Base-by-base conservation (phyloP, 805 yeast genomes). In the Myxozyma nipponensis region DNA sequence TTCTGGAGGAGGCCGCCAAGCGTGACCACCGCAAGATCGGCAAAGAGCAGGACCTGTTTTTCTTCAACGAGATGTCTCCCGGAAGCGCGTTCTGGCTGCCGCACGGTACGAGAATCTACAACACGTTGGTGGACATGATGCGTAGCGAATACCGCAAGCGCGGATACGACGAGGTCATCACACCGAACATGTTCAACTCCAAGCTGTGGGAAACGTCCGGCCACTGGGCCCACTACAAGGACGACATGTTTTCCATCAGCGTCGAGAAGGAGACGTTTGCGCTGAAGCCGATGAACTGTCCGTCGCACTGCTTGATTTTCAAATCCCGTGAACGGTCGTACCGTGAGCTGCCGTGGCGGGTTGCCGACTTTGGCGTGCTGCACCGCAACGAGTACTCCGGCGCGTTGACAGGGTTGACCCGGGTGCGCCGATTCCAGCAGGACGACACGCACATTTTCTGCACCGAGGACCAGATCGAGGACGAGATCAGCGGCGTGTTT, bases 21-120 rank as follows among this genome's bases (percentile, higher is more conserved):
- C 86, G 98, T 76, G 75, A 71, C 59, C 99, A 93, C 72, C 82
- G 99, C 73, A 90, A 83, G 72, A 84, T 93, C 60, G 99, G 99
- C 69, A 84, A 75, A 65, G 98, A 93, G 64, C 98, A 93, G 74
- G 98, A 93, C 67, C 78, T 93, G 65, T 93, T 90, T 74, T 81
- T 84, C 72, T 93, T 93, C 80, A 82, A 93, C 71, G 98, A 93
- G 72, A 73, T 91, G 84, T 86, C 96, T 18, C 99, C 99, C 48
- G 99, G 99, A 60, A 82, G 95, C 37, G 90, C 95, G 54, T 93
- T 93, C 81, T 93, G 98, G 98, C 78, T 93, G 64, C 99, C 99
- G 45, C 98, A 91, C 66, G 99, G 99, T 72, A 83, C 99, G 43
- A 85, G 98, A 74, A 93, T 93, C 67, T 93, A 93, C 78, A 87